These are phyloP conservation scores for Trametes villosa DNA, from an alignment of 768 basidiomycete genomes.

Conservation along the genomic window DNA sequence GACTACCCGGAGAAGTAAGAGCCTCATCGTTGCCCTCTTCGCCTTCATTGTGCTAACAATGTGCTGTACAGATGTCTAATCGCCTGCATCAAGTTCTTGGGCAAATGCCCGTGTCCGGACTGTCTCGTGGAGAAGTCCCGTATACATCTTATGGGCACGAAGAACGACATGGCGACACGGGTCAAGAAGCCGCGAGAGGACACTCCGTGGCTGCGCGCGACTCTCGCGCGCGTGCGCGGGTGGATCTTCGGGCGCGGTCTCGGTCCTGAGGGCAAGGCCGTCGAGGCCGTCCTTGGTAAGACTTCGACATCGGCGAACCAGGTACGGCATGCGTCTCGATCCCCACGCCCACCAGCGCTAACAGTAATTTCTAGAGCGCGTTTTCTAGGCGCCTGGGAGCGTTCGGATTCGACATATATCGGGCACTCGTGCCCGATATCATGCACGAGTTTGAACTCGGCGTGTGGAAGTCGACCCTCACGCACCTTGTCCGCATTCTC, in stretches of 20 bases:
- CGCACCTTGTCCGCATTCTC: slow-evolving; percentile 42
- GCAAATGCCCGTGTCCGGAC: slow-evolving; percentile 36
- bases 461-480: slow-evolving; percentile 41
- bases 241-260: too few relatives aligned
- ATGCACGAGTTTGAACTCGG: slow-evolving; percentile 49
- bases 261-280: too few relatives aligned
- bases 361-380: slow-evolving; percentile 37
- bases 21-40: neutral
- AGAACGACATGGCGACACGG: neutral
- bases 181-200: slow-evolving; percentile 4
- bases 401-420: slow-evolving; percentile 16
- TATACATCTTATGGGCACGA: neutral
- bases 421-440: slow-evolving; percentile 39
- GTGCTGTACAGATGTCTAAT: slow-evolving; percentile 28
- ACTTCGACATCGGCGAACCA: neutral
- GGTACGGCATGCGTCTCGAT: too few relatives aligned
- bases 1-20: slow-evolving; percentile 41
- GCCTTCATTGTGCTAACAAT: neutral
- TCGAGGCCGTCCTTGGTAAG: too few relatives aligned
- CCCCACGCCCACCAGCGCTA: too few relatives aligned
- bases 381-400: slow-evolving; percentile 36
- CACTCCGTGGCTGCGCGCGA: too few relatives aligned
- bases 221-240: too few relatives aligned
- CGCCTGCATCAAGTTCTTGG: slow-evolving; percentile 32
- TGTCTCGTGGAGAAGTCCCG: slow-evolving; percentile 25